phyloP scores from a whole-genome alignment of 805 yeast species.

The Zygoascus tannicola region DNA sequence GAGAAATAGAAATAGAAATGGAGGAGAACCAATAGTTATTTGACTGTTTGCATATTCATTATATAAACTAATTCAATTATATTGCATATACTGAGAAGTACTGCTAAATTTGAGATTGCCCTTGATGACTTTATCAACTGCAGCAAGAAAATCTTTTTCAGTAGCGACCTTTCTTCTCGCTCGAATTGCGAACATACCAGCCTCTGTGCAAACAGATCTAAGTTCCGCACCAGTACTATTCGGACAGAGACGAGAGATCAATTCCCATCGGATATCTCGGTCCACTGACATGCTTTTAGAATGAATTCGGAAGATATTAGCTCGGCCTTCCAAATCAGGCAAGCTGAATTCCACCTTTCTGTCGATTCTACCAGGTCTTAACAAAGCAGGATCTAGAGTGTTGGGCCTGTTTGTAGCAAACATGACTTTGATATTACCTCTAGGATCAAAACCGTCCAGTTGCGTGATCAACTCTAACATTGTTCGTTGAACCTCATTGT shows the following conservation, averaged over 20 bases:
- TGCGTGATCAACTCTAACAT: constrained; percentile 98
- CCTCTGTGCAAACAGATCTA: constrained; percentile 97
- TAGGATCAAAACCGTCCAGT: constrained; percentile 95
- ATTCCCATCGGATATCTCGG: constrained; percentile 96
- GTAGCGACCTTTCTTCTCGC: constrained; percentile 97
- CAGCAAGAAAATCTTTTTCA: constrained; percentile 94
- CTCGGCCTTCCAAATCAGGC: constrained; percentile 96
- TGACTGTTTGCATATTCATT: background rate
- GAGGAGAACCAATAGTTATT: background rate
- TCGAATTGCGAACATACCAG: constrained; percentile 99
- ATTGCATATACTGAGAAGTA: constrained; percentile 97
- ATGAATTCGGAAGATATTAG: constrained; percentile 94
- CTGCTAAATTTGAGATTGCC: constrained; percentile 97
- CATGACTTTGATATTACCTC: constrained; percentile 98
- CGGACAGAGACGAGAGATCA: constrained; percentile 94
- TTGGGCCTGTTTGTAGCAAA: constrained; percentile 98
- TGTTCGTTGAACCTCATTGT: constrained; percentile 97
- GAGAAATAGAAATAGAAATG: background rate
- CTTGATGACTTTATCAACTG: constrained; percentile 97
- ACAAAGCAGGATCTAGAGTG: constrained; percentile 92
- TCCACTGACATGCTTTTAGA: constrained; percentile 97
- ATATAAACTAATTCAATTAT: constrained; percentile 43
- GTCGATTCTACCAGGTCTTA: constrained; percentile 98
- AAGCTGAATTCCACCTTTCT: constrained; percentile 95
- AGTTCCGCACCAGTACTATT: constrained; percentile 98